These are phyloP conservation scores for Cynara cardunculus DNA, from an alignment of 129 eudicot species.

Conservation along the genomic window DNA sequence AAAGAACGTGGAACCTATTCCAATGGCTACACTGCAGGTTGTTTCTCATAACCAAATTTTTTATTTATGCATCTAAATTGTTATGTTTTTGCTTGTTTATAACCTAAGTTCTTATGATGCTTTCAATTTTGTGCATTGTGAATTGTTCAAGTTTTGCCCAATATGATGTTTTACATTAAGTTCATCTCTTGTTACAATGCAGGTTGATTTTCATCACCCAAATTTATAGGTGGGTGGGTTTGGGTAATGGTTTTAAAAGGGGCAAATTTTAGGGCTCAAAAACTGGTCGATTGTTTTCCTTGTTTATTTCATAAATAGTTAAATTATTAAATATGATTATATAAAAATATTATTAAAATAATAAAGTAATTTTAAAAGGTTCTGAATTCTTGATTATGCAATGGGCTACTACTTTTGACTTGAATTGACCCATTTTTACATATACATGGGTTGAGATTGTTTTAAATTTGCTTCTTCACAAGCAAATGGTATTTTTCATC, in stretches of 20 bases:
- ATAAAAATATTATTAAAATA: too few relatives aligned
- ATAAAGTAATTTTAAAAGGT: background rate
- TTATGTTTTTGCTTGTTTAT: background rate
- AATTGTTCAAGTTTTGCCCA: background rate
- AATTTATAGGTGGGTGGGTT: background rate
- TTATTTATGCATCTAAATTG: background rate
- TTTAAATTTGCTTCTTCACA: background rate
- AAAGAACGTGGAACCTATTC: constrained; percentile 57
- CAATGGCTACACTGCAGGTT: constrained; percentile 62
- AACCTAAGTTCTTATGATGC: background rate
- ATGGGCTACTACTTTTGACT: background rate
- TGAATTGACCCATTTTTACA: background rate
- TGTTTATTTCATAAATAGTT: too few relatives aligned
- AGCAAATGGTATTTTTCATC: background rate
- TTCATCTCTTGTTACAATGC: background rate
- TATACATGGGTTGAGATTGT: background rate
- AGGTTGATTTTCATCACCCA: background rate
- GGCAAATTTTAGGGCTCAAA: background rate
- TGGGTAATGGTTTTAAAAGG: background rate
- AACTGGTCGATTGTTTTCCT: background rate
- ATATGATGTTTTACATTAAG: background rate
- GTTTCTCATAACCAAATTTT: constrained; percentile 6
- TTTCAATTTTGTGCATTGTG: background rate
- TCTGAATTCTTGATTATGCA: background rate
- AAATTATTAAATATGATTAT: background rate